These are phyloP conservation scores for Cladophialophora immunda DNA, from an alignment of 2,329 filamentous ascomycete species.

Conservation along the genomic window DNA sequence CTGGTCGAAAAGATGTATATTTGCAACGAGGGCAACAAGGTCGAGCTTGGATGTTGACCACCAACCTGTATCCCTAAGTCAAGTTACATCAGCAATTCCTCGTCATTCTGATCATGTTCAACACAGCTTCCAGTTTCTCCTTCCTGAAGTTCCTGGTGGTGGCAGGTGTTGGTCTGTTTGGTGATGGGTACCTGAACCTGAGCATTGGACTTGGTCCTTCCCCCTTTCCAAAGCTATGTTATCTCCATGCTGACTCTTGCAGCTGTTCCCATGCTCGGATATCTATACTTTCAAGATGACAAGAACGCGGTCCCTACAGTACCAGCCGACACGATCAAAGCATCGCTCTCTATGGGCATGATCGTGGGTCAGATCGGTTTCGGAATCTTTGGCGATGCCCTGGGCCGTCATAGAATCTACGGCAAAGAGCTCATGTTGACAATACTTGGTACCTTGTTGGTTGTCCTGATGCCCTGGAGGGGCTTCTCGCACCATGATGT, in stretches of 20 bases:
- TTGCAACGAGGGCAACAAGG: not conserved
- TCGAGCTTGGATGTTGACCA: not conserved
- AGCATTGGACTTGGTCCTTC: slow-evolving; percentile 42
- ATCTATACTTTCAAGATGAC: slow-evolving; percentile 42
- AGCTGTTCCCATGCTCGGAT: slow-evolving; percentile 43
- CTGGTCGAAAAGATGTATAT: slow-evolving; percentile 3
- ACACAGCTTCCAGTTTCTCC: slow-evolving; percentile 23
- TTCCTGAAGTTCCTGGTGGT: slow-evolving; percentile 41
- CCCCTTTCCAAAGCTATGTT: not conserved
- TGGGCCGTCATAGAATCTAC: slow-evolving; percentile 42
- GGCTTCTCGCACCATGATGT: slow-evolving; percentile 32
- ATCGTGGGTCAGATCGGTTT: slow-evolving; percentile 42
- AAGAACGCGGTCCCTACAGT: slow-evolving; percentile 33
- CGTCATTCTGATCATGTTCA: slow-evolving; percentile 16
- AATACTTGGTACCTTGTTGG: slow-evolving; percentile 41
- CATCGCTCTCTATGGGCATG: slow-evolving; percentile 43
- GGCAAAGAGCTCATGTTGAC: slow-evolving; percentile 43
- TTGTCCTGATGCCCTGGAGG: slow-evolving; percentile 41
- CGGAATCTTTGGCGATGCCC: slow-evolving; percentile 43
- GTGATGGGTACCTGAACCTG: slow-evolving; percentile 44
- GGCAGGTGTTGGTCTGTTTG: slow-evolving; percentile 42
- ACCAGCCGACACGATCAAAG: slow-evolving; percentile 40
- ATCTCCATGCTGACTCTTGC: not conserved
- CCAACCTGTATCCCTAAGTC: not conserved
- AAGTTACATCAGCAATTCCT: not conserved